phyloP scores from a whole-genome alignment of 805 yeast genomes.

The Saccharomycopsis amapae region DNA sequence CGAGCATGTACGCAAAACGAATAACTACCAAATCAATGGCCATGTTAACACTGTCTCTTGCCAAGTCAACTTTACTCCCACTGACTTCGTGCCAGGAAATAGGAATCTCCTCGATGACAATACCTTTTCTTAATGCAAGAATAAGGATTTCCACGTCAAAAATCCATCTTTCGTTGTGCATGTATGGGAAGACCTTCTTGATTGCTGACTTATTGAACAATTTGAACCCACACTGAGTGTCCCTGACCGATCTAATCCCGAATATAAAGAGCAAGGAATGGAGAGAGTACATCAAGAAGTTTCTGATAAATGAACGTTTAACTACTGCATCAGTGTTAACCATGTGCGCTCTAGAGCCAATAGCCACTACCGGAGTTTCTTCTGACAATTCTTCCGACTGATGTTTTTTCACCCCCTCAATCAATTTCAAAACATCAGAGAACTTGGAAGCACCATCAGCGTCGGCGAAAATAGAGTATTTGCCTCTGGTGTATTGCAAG shows the following conservation, averaged over 20 bases:
- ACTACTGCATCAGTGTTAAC: constrained; percentile 94
- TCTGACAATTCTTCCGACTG: constrained; percentile 22
- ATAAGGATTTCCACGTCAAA: constrained; percentile 91
- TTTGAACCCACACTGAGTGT: constrained; percentile 97
- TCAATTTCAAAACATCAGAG: constrained; percentile 52
- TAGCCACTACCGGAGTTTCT: constrained; percentile 51
- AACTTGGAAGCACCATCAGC: constrained; percentile 96
- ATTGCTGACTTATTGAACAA: constrained; percentile 72
- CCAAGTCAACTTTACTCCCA: constrained; percentile 90
- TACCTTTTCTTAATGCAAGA: constrained; percentile 63
- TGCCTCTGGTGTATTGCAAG: constrained; percentile 64
- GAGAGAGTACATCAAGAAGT: constrained; percentile 86
- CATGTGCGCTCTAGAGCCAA: constrained; percentile 97
- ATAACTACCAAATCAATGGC: constrained; percentile 90
- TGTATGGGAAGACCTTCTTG: constrained; percentile 63
- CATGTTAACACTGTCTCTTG: constrained; percentile 86
- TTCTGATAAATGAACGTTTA: constrained; percentile 81
- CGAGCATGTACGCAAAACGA: constrained; percentile 78
- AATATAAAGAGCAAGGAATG: constrained; percentile 81
- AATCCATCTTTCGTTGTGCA: constrained; percentile 98
- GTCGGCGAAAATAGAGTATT: constrained; percentile 79
- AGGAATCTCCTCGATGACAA: constrained; percentile 69
- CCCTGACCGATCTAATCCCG: constrained; percentile 81
- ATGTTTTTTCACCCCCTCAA: constrained; percentile 32
- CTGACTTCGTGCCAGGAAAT: constrained; percentile 96